Evolutionary conservation across 1,284 basidiomycete genomes (phyloP).

Genomic region (Trichosporon sp.): DNA sequence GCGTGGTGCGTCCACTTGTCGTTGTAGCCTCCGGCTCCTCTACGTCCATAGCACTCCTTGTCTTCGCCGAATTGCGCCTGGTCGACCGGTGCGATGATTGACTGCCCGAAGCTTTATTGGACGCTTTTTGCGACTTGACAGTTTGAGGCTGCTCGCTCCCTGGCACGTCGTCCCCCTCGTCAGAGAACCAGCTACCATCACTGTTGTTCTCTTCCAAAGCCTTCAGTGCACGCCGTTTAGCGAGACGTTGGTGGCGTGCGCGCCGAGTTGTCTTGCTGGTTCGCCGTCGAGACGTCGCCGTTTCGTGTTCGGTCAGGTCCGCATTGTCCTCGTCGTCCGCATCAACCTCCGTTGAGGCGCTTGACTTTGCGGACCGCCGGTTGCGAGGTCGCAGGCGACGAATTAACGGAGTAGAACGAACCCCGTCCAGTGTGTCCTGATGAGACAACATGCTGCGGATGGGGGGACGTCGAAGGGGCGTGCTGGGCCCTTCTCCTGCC

Average conservation of each 20-base stretch:
- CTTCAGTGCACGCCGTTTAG: conserved; percentile 30
- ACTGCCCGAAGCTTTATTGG: not conserved
- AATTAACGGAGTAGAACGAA: conserved; percentile 56
- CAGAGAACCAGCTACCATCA: not conserved
- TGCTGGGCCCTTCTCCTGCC: not conserved
- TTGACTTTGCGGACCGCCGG: conserved; percentile 19
- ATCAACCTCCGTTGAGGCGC: conserved; percentile 45
- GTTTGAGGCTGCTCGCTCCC: not conserved
- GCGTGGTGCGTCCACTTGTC: conserved; percentile 23
- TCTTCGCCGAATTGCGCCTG: not conserved
- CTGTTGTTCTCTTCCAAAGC: conserved; percentile 21
- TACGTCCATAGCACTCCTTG: not conserved
- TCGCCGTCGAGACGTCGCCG: not conserved
- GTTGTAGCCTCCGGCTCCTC: not conserved
- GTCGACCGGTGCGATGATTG: not conserved
- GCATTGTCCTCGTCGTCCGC: conserved; percentile 50
- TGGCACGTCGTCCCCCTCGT: not conserved
- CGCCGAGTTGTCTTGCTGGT: not conserved
- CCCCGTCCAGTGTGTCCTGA: not conserved
- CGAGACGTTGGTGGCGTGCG: conserved; percentile 21
- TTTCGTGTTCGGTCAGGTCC: conserved; percentile 9
- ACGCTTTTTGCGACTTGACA: not conserved
- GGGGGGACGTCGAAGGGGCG: not conserved
- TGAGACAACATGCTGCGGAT: not conserved
- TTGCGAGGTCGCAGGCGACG: conserved; percentile 33